phyloP scores from a whole-genome alignment of 1,139 yeast species.

The Nakaseomyces sp. region DNA sequence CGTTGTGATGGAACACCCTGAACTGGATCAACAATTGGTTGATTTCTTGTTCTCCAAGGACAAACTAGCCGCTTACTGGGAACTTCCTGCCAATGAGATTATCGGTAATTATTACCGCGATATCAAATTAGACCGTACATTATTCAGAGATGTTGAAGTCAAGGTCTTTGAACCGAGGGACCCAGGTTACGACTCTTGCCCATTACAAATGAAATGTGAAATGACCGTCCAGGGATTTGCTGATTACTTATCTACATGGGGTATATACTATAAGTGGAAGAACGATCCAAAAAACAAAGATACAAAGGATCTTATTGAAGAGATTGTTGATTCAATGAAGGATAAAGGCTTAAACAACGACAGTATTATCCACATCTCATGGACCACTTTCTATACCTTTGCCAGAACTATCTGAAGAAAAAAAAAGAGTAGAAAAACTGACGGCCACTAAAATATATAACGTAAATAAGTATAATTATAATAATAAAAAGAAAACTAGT shows the following conservation, averaged over 20 bases:
- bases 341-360: conserved; percentile 26
- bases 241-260: conserved; percentile 54
- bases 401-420: conserved; percentile 17
- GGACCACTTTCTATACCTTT: conserved; percentile 36
- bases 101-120: conserved; percentile 41
- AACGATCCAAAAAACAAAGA: conserved; percentile 22
- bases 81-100: conserved; percentile 58
- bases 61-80: conserved; percentile 64
- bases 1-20: conserved; percentile 36
- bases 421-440: not conserved
- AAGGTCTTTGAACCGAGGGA: conserved; percentile 35
- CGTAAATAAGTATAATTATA: too few relatives aligned
- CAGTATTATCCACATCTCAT: conserved; percentile 29
- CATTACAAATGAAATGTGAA: conserved; percentile 36
- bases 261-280: conserved; percentile 47
- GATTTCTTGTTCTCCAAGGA: conserved; percentile 34
- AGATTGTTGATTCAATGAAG: conserved; percentile 22
- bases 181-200: conserved; percentile 21
- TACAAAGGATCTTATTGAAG: conserved; percentile 22
- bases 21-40: conserved; percentile 33
- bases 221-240: conserved; percentile 40
- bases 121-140: conserved; percentile 36
- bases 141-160: conserved; percentile 37
- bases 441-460: too few relatives aligned
- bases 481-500: too few relatives aligned